Evolutionary conservation across 768 basidiomycete genomes (phyloP).

Genomic region (Saitozyma sp.): DNA sequence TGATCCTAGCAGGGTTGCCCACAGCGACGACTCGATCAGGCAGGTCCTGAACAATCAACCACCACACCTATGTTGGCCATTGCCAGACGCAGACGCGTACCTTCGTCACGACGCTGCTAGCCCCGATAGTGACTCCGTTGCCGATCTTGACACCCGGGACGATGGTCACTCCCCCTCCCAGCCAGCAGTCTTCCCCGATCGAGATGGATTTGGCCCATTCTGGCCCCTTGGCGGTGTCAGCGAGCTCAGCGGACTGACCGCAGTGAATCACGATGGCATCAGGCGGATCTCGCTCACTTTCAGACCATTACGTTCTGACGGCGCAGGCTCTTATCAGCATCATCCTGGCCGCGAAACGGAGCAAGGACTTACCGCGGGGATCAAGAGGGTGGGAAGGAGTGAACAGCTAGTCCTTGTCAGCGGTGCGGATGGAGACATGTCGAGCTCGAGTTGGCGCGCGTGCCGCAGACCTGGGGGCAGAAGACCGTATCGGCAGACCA

Average conservation of each 20-base stretch:
- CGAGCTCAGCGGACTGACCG: no score
- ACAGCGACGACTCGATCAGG: slow-evolving; percentile 43
- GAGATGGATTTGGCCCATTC: slow-evolving; percentile 48
- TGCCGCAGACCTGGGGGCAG: no score
- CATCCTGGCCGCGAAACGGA: no score
- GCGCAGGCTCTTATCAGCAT: slow-evolving; percentile 4
- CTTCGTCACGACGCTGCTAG: slow-evolving; percentile 45
- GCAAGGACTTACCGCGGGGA: no score
- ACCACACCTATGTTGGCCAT: not conserved
- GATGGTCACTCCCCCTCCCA: slow-evolving; percentile 49
- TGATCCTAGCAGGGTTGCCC: slow-evolving; percentile 51
- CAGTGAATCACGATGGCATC: no score
- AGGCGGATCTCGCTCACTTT: not conserved
- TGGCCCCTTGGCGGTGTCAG: slow-evolving; percentile 16
- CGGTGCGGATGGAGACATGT: no score
- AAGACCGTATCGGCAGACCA: no score
- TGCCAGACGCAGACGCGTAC: not conserved
- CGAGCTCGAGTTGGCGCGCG: no score
- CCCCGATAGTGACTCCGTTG: slow-evolving; percentile 48
- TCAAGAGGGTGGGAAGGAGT: slow-evolving; percentile 41
- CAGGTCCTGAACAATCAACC: slow-evolving; percentile 12
- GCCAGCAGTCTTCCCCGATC: slow-evolving; percentile 54
- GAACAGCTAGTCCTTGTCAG: slow-evolving; percentile 16
- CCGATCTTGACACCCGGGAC: slow-evolving; percentile 51
- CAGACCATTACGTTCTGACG: slow-evolving; percentile 45